Evolutionary conservation across 2,329 filamentous ascomycete genomes (phyloP), one percentile per base, ranked within the genome.

Genomic region (Fusarium brevicatenulatum): DNA sequence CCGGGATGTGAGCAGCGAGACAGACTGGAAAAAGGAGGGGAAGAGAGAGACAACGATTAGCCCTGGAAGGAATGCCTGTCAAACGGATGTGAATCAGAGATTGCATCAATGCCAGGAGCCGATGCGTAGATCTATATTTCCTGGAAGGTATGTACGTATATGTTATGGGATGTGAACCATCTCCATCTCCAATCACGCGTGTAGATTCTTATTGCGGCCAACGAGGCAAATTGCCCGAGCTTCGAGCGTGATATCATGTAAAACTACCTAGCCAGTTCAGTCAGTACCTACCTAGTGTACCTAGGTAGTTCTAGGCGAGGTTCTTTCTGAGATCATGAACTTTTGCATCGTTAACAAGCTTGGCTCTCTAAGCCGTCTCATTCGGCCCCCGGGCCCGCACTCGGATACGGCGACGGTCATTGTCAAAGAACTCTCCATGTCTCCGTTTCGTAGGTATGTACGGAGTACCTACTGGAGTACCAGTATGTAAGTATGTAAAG

Each of bases 51-150:
- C 34, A 52, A 50, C 28, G 37, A 25, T 40, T 34, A 15, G 37
- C n/a, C 34, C 19, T 30, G n/a, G 19, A 46, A 40, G 19, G 19
- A 15, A 46, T 54, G 40, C 40, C 25, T 44, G 50, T 28, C 53
- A 40, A 40, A 36, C 56, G 16, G 58, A 21, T 34, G 19, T 43
- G 23, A 23, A 46, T 34, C 28, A 36, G 42, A 40, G 34, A 28
- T 37, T 50, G 30, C 43, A 25, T 46, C 28, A 23, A 55, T n/a
- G 18, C 40, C 40, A 55, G 43, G 46, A 55, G 43, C 37, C 30
- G 25, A 44, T 53, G 34, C 43, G 58, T 60, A 70, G 70, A 67
- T 73, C 66, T 66, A 50, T 66, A 71, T 73, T 71, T 73, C 70
- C 56, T 39, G 23, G 40, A 61, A 30, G 44, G 15, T 13, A 15